Percentiles rank a stretch among this genome's conserved stretches.
Evolutionary conservation across 805 yeast species (phyloP).

Genomic region (Metschnikowia peoriensis): DNA sequence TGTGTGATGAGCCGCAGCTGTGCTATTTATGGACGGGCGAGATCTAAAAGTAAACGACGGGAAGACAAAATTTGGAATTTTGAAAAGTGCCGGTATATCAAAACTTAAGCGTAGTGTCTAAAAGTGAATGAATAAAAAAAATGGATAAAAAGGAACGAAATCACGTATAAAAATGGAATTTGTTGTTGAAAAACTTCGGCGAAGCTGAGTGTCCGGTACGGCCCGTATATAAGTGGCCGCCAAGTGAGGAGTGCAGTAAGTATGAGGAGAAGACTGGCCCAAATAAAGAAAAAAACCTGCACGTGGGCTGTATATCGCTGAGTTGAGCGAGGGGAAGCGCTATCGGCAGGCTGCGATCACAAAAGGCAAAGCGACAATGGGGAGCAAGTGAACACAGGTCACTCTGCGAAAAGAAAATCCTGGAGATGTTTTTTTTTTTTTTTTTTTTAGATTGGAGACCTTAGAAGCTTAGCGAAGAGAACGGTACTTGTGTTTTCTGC

Average conservation of each 20-base stretch:
- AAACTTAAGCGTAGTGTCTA: no score
- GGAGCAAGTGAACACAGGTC: not conserved
- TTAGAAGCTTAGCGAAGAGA: constrained; percentile 1
- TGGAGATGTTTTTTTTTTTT: not conserved
- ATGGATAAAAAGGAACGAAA: not conserved
- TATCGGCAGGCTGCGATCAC: constrained; percentile 3
- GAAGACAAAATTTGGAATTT: not conserved
- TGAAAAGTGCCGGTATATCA: no score
- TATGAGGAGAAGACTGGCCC: constrained; percentile 15
- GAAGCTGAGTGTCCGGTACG: not conserved
- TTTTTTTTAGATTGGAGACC: not conserved
- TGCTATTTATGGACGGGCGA: not conserved
- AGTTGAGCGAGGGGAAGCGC: constrained; percentile 12
- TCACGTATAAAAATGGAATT: not conserved
- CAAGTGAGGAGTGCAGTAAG: constrained; percentile 14
- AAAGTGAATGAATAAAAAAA: not conserved
- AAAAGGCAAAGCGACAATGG: constrained; percentile 6
- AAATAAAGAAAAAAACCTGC: constrained; percentile 8
- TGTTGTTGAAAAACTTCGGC: not conserved
- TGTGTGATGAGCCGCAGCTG: constrained; percentile 7
- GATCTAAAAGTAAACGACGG: not conserved
- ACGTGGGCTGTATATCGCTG: constrained; percentile 3
- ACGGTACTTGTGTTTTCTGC: not conserved
- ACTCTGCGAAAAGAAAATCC: not conserved
- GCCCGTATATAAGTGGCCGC: constrained; percentile 11